Base-by-base conservation (phyloP, 2,329 filamentous ascomycete genomes). In the Arthrobotrys sphaeroides region DNA sequence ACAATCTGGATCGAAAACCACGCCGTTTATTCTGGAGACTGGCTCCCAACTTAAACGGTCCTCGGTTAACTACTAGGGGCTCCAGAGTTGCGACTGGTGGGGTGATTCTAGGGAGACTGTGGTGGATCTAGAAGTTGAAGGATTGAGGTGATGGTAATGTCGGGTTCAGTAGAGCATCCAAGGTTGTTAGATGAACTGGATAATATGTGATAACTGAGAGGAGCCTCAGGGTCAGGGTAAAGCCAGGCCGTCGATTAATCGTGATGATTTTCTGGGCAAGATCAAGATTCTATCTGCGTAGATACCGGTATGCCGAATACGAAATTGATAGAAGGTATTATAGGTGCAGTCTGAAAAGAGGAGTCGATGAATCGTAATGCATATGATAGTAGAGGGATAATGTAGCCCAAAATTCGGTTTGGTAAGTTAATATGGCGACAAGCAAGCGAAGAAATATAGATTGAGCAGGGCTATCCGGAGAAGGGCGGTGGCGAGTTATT, bases 1-100 rank as follows among this genome's bases (percentile, higher is more conserved):
- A 75, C 24, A 75, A 18, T 65, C 59, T 75, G 22, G 72, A 75
- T 69, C 72, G 55, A 68, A 75, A 75, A 42, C 72, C 72, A 64
- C 72, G 72, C 61, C 72, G 72, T 60, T 75, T 75, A 38, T 75
- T 75, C 42, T 75, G 72, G 72, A 75, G 64, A 75, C 64, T 69
- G 64, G 72, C 57, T 43, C 65, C 72, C 64, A 67, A 64, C 57
- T 68, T 75, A 40, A 75, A 75, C 53, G 72, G 72, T 18, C 57
- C 59, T 67, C 64, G 72, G 55, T 75, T 68, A 47, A 67, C 64
- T 64, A 75, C 64, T 68, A 64, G 57, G 62, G 72, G 72, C 72
- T 75, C 72, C 72, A 75, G 72, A 75, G 64, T 68, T 69, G 72
- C 72, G 72, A 68, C 64, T 75, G 45, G 57, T 62, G 47, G 43